phyloP scores from a whole-genome alignment of 495 filamentous ascomycete genomes.

The Aspergillus wentii region DNA sequence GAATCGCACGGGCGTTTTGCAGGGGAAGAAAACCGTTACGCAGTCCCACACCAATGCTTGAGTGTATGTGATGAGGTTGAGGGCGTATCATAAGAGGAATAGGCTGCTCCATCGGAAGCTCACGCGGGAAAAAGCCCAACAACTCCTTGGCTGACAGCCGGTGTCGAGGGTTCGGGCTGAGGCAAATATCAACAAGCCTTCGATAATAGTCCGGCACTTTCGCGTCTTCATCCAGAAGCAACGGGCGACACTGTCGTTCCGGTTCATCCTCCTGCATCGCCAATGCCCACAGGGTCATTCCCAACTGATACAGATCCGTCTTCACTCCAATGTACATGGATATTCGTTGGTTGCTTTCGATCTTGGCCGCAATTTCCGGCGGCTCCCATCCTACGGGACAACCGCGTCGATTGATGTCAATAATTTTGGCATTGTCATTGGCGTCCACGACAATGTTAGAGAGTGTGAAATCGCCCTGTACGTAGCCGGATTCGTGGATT shows the following conservation, averaged over 20 bases:
- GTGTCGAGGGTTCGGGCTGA: conserved; percentile 50
- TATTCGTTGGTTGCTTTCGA: conserved; percentile 87
- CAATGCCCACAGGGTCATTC: conserved; percentile 95
- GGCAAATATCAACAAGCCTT: conserved; percentile 52
- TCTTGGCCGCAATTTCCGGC: conserved; percentile 81
- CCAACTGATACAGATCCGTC: conserved; percentile 90
- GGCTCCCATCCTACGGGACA: conserved; percentile 98
- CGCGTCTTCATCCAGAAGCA: conserved; percentile 42
- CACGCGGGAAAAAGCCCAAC: conserved; percentile 42
- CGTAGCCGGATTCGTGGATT: conserved; percentile 94
- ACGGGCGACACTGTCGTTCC: conserved; percentile 70
- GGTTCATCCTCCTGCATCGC: conserved; percentile 87
- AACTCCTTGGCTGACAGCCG: conserved; percentile 55
- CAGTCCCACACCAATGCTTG: conserved; percentile 14
- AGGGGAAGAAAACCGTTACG: conserved; percentile 14
- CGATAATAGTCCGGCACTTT: conserved; percentile 56
- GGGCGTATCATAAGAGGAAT: conserved; percentile 6
- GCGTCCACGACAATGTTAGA: conserved; percentile 95
- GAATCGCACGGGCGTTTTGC: conserved; percentile 14
- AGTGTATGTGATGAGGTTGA: too few species aligned
- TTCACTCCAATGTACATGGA: conserved; percentile 99
- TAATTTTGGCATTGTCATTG: conserved; percentile 85
- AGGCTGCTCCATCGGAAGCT: conserved; percentile 3
- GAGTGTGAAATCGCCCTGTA: conserved; percentile 95
- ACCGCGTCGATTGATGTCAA: conserved; percentile 95